These are phyloP conservation scores for Arthroderma sp. DNA, from an alignment of 2,329 filamentous ascomycete species.

Conservation along the genomic window DNA sequence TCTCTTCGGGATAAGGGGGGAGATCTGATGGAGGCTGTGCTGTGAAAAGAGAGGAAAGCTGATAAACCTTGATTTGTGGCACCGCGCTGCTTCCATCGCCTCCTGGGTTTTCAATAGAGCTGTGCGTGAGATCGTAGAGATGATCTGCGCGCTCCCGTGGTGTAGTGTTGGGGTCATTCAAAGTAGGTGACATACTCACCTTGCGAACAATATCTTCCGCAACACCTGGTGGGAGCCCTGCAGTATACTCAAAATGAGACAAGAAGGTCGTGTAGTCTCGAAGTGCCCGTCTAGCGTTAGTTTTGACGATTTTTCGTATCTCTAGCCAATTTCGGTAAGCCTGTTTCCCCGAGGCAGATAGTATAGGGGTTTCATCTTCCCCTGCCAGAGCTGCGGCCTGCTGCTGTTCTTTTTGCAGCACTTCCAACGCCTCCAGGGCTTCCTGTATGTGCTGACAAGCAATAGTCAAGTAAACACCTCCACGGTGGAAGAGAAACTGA, in stretches of 20 bases:
- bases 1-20: conserved; percentile 49
- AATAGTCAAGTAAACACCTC: conserved; percentile 55
- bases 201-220: conserved; percentile 41
- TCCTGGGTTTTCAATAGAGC: not conserved
- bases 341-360: conserved; percentile 35
- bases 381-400: not conserved
- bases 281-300: conserved; percentile 61
- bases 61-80: conserved; percentile 39
- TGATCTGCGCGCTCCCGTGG: not conserved
- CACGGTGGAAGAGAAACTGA: conserved; percentile 66
- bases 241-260: conserved; percentile 64
- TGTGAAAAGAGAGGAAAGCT: conserved; percentile 55
- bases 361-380: conserved; percentile 14
- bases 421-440: conserved; percentile 38
- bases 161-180: not conserved
- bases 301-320: conserved; percentile 55
- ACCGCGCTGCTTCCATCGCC: not conserved
- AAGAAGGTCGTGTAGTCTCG: conserved; percentile 63
- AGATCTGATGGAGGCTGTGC: conserved; percentile 52
- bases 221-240: conserved; percentile 48
- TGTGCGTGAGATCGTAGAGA: not conserved
- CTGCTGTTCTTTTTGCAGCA: conserved; percentile 7
- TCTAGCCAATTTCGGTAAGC: conserved; percentile 39
- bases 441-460: conserved; percentile 52
- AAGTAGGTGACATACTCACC: conserved; percentile 41